Percentiles rank a stretch among this genome's conserved stretches.
phyloP scores from a whole-genome alignment of 257 asterid species.

The Agastache rugosa region DNA sequence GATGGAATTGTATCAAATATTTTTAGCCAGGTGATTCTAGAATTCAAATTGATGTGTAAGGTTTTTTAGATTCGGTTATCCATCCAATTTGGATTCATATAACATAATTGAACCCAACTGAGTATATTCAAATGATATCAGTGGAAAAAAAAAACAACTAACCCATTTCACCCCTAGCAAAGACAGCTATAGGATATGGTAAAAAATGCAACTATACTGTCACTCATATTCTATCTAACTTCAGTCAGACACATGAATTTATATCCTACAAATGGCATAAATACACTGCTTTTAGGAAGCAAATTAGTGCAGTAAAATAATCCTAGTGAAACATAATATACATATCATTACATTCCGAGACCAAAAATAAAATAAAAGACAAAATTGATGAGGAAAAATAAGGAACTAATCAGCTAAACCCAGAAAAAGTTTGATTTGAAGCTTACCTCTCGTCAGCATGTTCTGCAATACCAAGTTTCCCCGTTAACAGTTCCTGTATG shows the following conservation, averaged over 20 bases:
- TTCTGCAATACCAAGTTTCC: conserved; percentile 58
- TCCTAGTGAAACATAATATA: background rate
- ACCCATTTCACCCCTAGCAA: conserved; percentile 3
- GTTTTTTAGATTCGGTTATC: background rate
- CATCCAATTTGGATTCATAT: background rate
- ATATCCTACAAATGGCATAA: background rate
- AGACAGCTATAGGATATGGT: background rate
- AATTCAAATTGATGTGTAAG: background rate
- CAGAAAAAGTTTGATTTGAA: conserved; percentile 18
- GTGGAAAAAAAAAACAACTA: background rate
- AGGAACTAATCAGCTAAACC: conserved; percentile 1
- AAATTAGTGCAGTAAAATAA: conserved; percentile 26
- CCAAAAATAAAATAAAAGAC: conserved; percentile 8
- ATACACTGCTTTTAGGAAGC: conserved; percentile 9
- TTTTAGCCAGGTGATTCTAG: background rate
- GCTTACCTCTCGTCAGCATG: conserved; percentile 63
- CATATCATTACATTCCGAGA: background rate
- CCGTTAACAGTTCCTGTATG: conserved; percentile 77
- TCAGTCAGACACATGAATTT: background rate
- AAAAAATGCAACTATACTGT: conserved; percentile 14
- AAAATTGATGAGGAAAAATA: conserved; percentile 8
- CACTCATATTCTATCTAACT: conserved; percentile 18
- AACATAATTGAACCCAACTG: too few species aligned
- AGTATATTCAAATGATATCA: background rate
- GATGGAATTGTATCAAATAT: background rate